A percentile compares a stretch with the other conserved stretches of the same genome.
Evolutionary conservation across 2,329 filamentous ascomycete species (phyloP).

Genomic region (Hymenoscyphus fructigenus): DNA sequence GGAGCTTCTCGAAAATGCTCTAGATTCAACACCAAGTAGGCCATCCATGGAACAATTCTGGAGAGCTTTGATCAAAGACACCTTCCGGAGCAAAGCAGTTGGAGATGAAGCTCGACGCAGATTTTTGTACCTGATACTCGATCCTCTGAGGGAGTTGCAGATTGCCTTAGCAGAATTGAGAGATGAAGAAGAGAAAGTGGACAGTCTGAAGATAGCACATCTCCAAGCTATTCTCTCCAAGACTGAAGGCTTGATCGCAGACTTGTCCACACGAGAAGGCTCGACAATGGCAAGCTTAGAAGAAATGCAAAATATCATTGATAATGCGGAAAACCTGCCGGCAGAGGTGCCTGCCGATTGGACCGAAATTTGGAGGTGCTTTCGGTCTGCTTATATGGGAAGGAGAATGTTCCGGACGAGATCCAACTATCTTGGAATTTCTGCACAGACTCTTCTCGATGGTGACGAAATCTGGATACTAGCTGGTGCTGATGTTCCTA

Average conservation of each 20-base stretch:
- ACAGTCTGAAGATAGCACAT: neutral
- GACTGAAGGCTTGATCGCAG: neutral
- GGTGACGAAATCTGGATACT: constrained; percentile 2
- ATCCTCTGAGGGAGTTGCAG: neutral
- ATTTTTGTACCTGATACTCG: constrained; percentile 2
- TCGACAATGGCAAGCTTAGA: neutral
- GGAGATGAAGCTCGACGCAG: neutral
- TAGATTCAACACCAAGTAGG: no score
- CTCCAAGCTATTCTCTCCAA: neutral
- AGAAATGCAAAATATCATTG: constrained; percentile 3
- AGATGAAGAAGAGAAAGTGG: neutral
- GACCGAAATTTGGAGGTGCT: neutral
- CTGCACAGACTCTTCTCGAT: neutral
- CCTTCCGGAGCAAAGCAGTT: constrained; percentile 10
- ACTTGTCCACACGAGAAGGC: neutral
- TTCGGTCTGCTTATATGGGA: neutral
- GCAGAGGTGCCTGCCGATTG: neutral
- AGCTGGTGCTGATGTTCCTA: neutral
- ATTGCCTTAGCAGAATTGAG: neutral
- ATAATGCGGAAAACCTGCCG: neutral
- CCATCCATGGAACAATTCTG: no score
- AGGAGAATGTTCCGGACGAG: neutral
- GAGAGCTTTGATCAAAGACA: constrained; percentile 16
- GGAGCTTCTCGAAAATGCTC: no score
- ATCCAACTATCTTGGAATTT: neutral